Evolutionary conservation across 257 asterid species (phyloP), one percentile per base, ranked within the genome.

Genomic region (Nicotiana tabacum): DNA sequence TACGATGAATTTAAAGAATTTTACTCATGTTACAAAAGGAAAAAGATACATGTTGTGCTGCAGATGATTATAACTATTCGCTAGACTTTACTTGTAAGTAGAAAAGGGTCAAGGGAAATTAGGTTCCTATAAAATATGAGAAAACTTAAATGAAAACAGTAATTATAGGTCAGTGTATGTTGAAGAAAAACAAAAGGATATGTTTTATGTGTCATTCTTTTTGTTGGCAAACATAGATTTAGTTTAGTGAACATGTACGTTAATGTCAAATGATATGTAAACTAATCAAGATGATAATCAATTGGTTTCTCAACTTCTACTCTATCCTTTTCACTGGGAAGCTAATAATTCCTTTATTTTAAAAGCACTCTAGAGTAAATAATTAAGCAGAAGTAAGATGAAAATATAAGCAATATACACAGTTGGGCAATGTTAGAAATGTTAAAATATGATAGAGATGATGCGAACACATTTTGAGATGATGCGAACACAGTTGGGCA

Each of bases 101-200:
- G 56, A 74, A 51, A 13, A 13, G 15, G 46, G 80, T 74, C 43
- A 15, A 48, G 16, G 43, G 80, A 48, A 13, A 74, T 3, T 74
- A 48, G 43, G 80, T 74, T 13, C 80, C 62, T 48, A 24, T 72
- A 74, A 46, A 70, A 46, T 48, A 37, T 74, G 80, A 48, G 62
- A 74, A 74, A 43, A 74, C 62, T 74, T 27, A 0, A 18, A 18
- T 18, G 10, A 58, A 6, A 6, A 51, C 80, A 74, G 27, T 0
- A 74, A 48, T 4, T 24, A 27, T 74, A 74, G 80, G 80, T 3
- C 37, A 51, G 9, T 72, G 8, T 74, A 48, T 51, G 80, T 74
- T 51, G 80, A 74, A 48, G 79, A 46, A 74, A 74, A 74, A 51
- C 37, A 27, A 15, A 51, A 51, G 80, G 80, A 33, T 48, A 74